Evolutionary conservation across 192 early-diverging fungal species (phyloP).

Genomic region (Physocladia obscura): DNA sequence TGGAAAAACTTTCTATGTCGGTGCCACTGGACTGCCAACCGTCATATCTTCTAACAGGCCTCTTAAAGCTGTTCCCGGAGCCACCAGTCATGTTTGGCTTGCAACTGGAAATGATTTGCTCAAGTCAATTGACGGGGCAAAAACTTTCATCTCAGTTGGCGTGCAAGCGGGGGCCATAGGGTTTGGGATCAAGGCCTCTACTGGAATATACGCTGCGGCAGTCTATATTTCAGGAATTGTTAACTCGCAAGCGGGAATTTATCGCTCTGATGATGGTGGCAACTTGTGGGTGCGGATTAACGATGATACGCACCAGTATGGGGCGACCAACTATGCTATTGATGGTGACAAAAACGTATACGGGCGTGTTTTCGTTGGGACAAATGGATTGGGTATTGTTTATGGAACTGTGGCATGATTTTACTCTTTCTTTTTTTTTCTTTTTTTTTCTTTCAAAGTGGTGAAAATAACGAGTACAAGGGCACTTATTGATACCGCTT

Average conservation of each 20-base stretch:
- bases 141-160: neutral
- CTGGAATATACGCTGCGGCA: neutral
- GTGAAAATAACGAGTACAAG: no score
- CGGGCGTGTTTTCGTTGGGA: constrained; percentile 33
- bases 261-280: constrained; percentile 33
- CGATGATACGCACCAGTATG: constrained; percentile 33
- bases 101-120: neutral
- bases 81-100: constrained; percentile 31
- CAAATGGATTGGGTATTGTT: constrained; percentile 34
- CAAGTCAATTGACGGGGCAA: neutral
- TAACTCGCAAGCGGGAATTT: constrained; percentile 5
- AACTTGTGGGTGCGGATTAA: constrained; percentile 28
- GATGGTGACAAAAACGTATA: constrained; percentile 30
- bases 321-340: constrained; percentile 29
- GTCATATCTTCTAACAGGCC: constrained; percentile 20
- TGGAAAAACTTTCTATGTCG: constrained; percentile 12
- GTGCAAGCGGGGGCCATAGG: neutral
- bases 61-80: constrained; percentile 30
- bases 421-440: no score
- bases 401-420: constrained; percentile 20
- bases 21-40: constrained; percentile 7
- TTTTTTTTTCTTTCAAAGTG: no score
- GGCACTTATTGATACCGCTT: no score
- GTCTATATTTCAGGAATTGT: neutral
- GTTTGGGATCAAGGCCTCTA: neutral